Base-by-base conservation (phyloP, 148 eudicot genomes). In the Diospyros lotus region DNA sequence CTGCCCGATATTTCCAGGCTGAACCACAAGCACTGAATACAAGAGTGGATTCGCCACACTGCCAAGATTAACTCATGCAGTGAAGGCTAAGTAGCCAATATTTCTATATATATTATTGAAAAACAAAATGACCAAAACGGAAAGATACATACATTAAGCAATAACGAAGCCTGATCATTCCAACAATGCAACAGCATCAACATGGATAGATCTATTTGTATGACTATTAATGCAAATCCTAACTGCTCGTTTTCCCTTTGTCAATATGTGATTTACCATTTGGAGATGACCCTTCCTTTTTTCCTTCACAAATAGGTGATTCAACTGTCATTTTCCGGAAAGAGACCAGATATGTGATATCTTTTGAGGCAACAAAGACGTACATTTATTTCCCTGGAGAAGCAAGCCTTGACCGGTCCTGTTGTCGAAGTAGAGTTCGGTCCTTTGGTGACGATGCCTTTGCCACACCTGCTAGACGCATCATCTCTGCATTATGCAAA, bases 381-480 rank as follows among this genome's bases (percentile, higher is more conserved):
- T 66, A 66, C 64, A 80, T 64, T 87, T 84, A 93, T 79, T 84
- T 88, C 52, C 87, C 79, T 6, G 87, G 84, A 67, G 84, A 87
- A 56, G 89, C 84, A 73, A 86, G 85, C 56, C 87, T 82, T 28
- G 82, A 82, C 42, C 84, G 77, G 55, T 87, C 91, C 73, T 79
- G 87, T 40, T 81, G 87, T 54, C 84, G 86, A 77, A 83, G 73
- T 51, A 90, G 50, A 56, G 79, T 64, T 64, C 89, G 86, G 59
- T 91, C 86, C 58, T 83, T 93, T 45, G 90, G 96, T 68, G 98
- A 91, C 52, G 93, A 81, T 55, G 91, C 82, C 79, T 90, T 93
- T 42, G 80, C 90, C 45, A 77, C 76, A 14, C 91, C 95, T 61
- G 88, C 89, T 76, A 85, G 98, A 8, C 97, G 87, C 82, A 87